phyloP scores from a whole-genome alignment of 768 basidiomycete species.

The Xerocomus spinulosus region DNA sequence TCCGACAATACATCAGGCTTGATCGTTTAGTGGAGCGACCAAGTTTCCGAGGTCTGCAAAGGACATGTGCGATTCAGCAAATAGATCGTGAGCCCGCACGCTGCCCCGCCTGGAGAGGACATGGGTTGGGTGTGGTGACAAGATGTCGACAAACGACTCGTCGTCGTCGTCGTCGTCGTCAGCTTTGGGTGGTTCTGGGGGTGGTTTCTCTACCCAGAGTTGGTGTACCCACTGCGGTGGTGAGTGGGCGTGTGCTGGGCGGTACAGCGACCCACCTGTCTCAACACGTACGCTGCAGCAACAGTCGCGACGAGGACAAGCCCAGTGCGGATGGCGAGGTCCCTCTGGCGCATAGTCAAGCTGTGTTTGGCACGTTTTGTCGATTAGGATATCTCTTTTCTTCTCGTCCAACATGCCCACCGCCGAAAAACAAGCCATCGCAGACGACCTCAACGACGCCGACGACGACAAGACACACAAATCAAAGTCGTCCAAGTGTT shows the following conservation, averaged over 20 bases:
- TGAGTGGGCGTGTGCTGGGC: not conserved
- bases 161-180: too few relatives aligned
- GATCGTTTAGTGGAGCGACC: constrained; percentile 8
- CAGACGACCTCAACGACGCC: constrained; percentile 20
- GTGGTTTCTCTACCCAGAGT: constrained; percentile 3
- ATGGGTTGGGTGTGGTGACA: constrained; percentile 16
- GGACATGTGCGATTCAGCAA: constrained; percentile 24
- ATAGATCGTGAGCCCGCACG: constrained; percentile 22
- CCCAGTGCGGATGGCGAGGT: constrained; percentile 7
- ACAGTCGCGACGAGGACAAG: constrained; percentile 10
- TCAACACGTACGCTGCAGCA: constrained; percentile 19
- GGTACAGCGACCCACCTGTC: constrained; percentile 4
- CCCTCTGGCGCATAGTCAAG: constrained; percentile 9
- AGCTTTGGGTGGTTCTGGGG: too few relatives aligned
- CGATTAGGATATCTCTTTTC: constrained; percentile 4
- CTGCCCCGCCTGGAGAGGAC: constrained; percentile 13
- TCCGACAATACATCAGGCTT: not conserved
- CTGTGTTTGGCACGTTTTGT: not conserved
- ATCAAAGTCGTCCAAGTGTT: constrained; percentile 33
- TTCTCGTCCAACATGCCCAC: constrained; percentile 14
- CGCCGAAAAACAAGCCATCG: constrained; percentile 18
- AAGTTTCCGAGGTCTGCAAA: constrained; percentile 26
- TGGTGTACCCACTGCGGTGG: constrained; percentile 11
- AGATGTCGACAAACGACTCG: constrained; percentile 10
- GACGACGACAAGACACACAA: constrained; percentile 22